Conservation (phyloP, 2,329 filamentous ascomycete genomes). For the Diaporthe sp. region DNA sequence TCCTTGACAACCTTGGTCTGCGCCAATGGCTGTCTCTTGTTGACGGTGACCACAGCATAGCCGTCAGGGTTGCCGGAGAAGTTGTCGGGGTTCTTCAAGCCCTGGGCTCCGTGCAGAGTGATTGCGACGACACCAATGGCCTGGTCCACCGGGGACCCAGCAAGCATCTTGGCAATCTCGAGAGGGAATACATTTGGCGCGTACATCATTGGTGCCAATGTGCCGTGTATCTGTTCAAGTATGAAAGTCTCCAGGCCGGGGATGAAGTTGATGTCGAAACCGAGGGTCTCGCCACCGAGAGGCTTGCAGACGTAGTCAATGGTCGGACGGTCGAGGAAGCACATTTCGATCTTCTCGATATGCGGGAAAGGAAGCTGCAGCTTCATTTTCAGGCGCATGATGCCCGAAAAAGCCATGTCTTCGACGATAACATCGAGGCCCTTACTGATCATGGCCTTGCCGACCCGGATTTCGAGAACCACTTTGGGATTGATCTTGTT, state of each 20-base stretch:
- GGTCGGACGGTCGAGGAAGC: conserved; percentile 86
- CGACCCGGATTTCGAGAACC: conserved; percentile 92
- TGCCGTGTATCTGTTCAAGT: conserved; percentile 94
- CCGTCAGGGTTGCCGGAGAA: conserved; percentile 93
- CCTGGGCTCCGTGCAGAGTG: conserved; percentile 89
- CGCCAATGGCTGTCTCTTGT: conserved; percentile 82
- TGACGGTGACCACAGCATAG: conserved; percentile 86
- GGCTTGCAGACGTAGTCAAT: conserved; percentile 99
- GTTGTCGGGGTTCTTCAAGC: conserved; percentile 94
- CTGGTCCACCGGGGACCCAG: conserved; percentile 92
- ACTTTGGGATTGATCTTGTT: conserved; percentile 98
- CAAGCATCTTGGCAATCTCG: conserved; percentile 97
- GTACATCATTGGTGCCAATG: conserved; percentile 97
- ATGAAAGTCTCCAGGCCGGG: conserved; percentile 95
- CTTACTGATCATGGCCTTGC: conserved; percentile 97
- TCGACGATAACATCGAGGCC: conserved; percentile 97
- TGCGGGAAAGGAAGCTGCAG: conserved; percentile 96
- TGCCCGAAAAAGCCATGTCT: conserved; percentile 94
- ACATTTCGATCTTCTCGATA: conserved; percentile 93
- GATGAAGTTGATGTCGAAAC: conserved; percentile 99
- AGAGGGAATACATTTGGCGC: conserved; percentile 97
- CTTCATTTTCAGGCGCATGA: conserved; percentile 98
- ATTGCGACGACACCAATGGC: conserved; percentile 94
- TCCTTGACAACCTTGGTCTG: conserved; percentile 90
- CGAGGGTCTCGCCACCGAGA: conserved; percentile 92